Percentiles rank a stretch among this genome's conserved stretches.
phyloP scores from a whole-genome alignment of 768 basidiomycete genomes.

The Jaapia argillacea region DNA sequence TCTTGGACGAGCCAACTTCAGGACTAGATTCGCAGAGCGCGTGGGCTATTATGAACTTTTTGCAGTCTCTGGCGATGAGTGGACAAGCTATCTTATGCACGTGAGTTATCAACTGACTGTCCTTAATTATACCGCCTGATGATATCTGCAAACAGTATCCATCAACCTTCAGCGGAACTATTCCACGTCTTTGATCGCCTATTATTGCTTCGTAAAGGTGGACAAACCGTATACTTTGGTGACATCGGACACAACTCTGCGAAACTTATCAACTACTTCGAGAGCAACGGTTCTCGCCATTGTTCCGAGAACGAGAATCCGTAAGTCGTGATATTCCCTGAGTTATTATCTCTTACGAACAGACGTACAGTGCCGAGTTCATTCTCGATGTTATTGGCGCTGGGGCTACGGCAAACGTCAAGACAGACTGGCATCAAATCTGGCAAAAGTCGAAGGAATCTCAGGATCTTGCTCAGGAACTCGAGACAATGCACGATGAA shows the following conservation, averaged over 20 bases:
- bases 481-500: constrained; percentile 23
- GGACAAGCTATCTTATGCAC: constrained; percentile 90
- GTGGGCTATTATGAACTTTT: constrained; percentile 71
- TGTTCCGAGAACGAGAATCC: constrained; percentile 68
- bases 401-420: constrained; percentile 34
- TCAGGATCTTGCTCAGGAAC: constrained; percentile 24
- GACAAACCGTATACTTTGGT: constrained; percentile 58
- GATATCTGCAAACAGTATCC: no score
- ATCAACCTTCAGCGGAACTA: constrained; percentile 73
- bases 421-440: constrained; percentile 36
- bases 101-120: no score
- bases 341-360: constrained; percentile 4
- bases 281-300: constrained; percentile 50
- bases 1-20: constrained; percentile 69
- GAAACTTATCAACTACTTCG: constrained; percentile 68
- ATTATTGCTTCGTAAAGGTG: constrained; percentile 68
- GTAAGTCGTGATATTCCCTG: constrained; percentile 7
- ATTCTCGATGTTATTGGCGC: constrained; percentile 45
- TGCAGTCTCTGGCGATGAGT: constrained; percentile 63
- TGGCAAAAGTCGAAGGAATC: constrained; percentile 39
- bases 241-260: constrained; percentile 54
- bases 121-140: no score
- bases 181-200: constrained; percentile 80
- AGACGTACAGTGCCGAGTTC: background rate
- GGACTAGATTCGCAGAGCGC: constrained; percentile 84